A percentile compares a stretch with the other conserved stretches of the same genome.
Conservation (phyloP, 352 stramenopile species). For the Aphanomyces astaci region DNA sequence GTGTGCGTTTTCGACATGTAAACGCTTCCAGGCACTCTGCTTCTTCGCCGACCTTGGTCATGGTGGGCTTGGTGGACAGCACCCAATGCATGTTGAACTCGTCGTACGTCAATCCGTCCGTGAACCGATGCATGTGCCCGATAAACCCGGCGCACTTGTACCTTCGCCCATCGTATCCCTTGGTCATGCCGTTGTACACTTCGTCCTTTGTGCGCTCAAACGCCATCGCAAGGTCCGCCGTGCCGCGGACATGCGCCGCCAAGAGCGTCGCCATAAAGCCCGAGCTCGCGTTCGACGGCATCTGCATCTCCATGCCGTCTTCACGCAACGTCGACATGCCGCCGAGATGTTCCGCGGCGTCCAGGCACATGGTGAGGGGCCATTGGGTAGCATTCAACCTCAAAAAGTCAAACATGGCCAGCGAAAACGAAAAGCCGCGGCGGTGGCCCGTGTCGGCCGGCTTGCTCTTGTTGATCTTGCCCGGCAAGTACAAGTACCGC, state of each 20-base stretch:
- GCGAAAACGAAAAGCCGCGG: conserved; percentile 7
- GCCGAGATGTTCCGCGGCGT: conserved; percentile 43
- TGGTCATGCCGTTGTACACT: neutral
- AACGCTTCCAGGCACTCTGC: conserved; percentile 20
- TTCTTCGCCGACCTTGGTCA: conserved; percentile 20
- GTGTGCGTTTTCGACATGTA: neutral
- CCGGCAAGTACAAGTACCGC: conserved; percentile 73
- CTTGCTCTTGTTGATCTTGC: conserved; percentile 43
- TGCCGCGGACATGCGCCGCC: neutral
- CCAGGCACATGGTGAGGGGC: conserved; percentile 56
- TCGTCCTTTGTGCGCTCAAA: neutral
- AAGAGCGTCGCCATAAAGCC: conserved; percentile 8
- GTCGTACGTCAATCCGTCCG: neutral
- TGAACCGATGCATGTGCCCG: conserved; percentile 14
- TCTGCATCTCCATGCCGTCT: neutral
- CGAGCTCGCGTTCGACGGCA: conserved; percentile 7
- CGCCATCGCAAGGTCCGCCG: neutral
- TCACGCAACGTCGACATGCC: neutral
- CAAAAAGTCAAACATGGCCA: conserved; percentile 9
- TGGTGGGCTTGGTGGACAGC: neutral
- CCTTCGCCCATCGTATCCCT: neutral
- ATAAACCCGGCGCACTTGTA: conserved; percentile 3
- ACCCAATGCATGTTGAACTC: conserved; percentile 3
- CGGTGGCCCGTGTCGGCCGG: conserved; percentile 3
- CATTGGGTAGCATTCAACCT: conserved; percentile 49